These are phyloP conservation scores for Vitis hybrid DNA, from an alignment of 177 flowering plant species.

Conservation along the genomic window DNA sequence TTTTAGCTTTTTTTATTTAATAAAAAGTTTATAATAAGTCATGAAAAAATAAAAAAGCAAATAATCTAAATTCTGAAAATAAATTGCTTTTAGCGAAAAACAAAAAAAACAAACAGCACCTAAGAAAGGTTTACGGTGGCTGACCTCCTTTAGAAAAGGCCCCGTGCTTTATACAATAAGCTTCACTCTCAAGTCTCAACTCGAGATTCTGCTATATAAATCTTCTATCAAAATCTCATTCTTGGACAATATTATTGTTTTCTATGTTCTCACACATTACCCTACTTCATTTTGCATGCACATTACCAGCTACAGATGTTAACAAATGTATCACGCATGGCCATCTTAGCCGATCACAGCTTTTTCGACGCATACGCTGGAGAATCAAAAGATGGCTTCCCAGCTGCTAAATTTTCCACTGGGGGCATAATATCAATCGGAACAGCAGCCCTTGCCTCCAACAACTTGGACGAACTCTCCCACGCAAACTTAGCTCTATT, in stretches of 20 bases:
- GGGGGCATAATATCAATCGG: conserved; percentile 47
- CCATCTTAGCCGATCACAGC: conserved; percentile 38
- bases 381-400: conserved; percentile 45
- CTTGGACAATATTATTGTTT: too few relatives aligned
- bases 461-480: conserved; percentile 25
- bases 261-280: not conserved
- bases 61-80: rapidly evolving
- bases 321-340: conserved; percentile 36
- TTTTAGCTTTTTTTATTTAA: too few relatives aligned
- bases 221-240: too few relatives aligned
- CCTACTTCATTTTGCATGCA: not conserved
- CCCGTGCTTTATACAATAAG: too few relatives aligned
- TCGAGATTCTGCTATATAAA: too few relatives aligned
- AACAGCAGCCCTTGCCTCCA: conserved; percentile 11
- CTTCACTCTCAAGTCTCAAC: too few relatives aligned
- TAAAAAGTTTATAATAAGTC: too few relatives aligned
- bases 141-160: too few relatives aligned
- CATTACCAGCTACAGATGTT: conserved; percentile 38
- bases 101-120: too few relatives aligned
- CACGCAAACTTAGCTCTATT: conserved; percentile 42
- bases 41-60: too few relatives aligned
- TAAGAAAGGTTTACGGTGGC: rapidly evolving
- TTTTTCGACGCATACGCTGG: conserved; percentile 62
- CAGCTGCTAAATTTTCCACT: conserved; percentile 39
- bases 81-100: rapidly evolving